Conservation (phyloP, 192 early-diverging fungal species). For the Gigaspora rosea region DNA sequence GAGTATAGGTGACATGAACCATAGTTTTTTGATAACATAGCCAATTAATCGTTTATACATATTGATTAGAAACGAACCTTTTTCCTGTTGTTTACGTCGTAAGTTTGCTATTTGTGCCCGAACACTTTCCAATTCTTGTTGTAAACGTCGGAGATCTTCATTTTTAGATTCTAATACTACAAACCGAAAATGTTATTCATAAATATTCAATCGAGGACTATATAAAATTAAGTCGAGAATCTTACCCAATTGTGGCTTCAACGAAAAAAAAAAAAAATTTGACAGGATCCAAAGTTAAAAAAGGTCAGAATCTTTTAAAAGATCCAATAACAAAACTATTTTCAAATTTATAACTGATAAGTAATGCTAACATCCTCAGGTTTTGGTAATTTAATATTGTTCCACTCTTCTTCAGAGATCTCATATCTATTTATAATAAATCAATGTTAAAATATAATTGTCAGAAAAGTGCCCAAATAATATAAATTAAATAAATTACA, state of each 20-base stretch:
- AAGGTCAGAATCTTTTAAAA: too few species aligned
- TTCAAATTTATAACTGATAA: neutral
- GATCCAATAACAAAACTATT: neutral
- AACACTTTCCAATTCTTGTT: constrained; percentile 61
- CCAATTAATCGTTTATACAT: neutral
- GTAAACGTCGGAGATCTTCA: constrained; percentile 60
- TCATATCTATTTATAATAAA: constrained; percentile 57
- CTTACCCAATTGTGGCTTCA: constrained; percentile 26
- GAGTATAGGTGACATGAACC: too few species aligned
- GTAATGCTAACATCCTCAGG: constrained; percentile 62
- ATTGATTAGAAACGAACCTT: constrained; percentile 12
- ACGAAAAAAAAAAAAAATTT: neutral
- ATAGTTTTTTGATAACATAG: neutral
- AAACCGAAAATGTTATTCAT: neutral
- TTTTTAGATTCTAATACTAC: constrained; percentile 63
- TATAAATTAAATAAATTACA: constrained; percentile 48
- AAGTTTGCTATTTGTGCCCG: constrained; percentile 56
- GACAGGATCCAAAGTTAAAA: neutral
- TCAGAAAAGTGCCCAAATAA: neutral
- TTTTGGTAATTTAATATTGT: constrained; percentile 67
- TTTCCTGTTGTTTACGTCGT: constrained; percentile 38
- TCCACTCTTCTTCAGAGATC: constrained; percentile 69
- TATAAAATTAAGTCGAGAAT: neutral
- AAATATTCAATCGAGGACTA: neutral
- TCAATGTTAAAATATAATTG: neutral